Evolutionary conservation across 345 rosid genomes (phyloP), one percentile per base, ranked within the genome.

Genomic region (Boechera retrofracta): DNA sequence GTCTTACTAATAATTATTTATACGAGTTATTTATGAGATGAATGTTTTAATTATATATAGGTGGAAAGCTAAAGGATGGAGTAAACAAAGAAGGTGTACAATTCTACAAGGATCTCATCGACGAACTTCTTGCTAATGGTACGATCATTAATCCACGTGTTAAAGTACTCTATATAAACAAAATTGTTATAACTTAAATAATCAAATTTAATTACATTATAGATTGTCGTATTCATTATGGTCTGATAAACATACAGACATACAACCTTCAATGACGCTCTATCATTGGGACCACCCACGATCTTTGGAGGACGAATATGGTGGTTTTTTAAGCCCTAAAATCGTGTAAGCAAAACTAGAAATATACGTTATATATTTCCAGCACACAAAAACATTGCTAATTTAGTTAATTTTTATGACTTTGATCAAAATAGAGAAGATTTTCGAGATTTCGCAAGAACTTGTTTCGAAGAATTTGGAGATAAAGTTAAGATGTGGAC

Each of bases 221-320:
- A 1, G 24, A 21, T 21, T 21, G 24, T 1, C 24, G 24, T 21
- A 21, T 21, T 21, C 1, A 11, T 21, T 67, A 33, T 64, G 5
- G 49, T 28, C 5, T 28, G 3, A 52, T 31, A 8, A 44, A 13
- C 21, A 49, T 74, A 55, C 77, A 85, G 87, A 63, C 28, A 77
- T 85, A 36, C 77, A 85, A 45, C 87, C 86, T 55, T 82, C 85
- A 16, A 70, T 82, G 55, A 85, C 90, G 1, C 75, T 85, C 10
- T 87, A 82, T 39, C 91, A 87, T 2, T 85, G 86, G 87, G 89
- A 87, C 56, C 83, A 81, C 35, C 91, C 87, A 59, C 87, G 77
- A 55, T 52, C 82, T 53, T 41, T 87, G 66, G 86, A 84, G 67
- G 87, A 85, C 2, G 85, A 85, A 4, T 84, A 82, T 61, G 84